phyloP scores from a whole-genome alignment of 169 alveolate genomes.

The Plasmodium coatneyi region DNA sequence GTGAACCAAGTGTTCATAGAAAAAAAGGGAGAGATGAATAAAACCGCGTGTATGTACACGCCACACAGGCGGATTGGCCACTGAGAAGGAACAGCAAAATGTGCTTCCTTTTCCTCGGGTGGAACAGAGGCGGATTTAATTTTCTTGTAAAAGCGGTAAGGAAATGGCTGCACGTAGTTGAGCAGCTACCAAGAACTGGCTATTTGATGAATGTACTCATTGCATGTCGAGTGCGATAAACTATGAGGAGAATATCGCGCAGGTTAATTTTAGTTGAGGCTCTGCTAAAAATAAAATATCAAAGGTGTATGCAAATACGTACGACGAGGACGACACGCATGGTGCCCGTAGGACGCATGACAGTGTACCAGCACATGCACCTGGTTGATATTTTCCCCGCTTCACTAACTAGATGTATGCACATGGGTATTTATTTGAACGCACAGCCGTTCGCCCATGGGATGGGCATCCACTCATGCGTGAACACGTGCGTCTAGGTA shows the following conservation, averaged over 20 bases:
- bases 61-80: background rate
- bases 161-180: background rate
- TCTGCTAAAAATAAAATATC: background rate
- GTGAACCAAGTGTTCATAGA: background rate
- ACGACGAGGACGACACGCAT: background rate
- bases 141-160: background rate
- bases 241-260: background rate
- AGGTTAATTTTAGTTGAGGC: background rate
- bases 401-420: background rate
- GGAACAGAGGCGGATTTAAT: background rate
- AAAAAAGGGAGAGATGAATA: background rate
- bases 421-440: background rate
- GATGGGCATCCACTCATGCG: background rate
- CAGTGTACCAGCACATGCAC: background rate
- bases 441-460: background rate
- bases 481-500: background rate
- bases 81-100: background rate
- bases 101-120: background rate
- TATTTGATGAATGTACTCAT: background rate
- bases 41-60: background rate
- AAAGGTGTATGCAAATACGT: background rate
- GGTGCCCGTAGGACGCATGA: background rate
- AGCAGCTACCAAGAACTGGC: conserved; percentile 6
- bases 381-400: background rate
- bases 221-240: background rate